Percentiles rank a stretch among this genome's conserved stretches.
phyloP scores from a whole-genome alignment of 2,329 filamentous ascomycete species.

The Tolypocladium inflatum region DNA sequence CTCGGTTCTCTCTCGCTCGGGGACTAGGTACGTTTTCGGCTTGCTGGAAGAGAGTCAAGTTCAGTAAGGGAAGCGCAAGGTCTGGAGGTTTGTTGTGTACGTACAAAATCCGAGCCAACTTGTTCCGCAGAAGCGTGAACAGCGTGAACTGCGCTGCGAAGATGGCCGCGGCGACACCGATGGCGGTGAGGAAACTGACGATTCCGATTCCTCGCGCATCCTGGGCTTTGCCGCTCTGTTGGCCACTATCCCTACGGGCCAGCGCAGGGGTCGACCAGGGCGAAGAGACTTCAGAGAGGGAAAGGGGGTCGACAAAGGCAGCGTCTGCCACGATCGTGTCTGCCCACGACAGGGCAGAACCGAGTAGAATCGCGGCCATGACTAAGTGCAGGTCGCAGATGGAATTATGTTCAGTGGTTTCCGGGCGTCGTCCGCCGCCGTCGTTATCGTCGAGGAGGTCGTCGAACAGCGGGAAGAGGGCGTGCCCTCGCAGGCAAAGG shows the following conservation, averaged over 20 bases:
- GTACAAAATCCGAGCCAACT: constrained; percentile 74
- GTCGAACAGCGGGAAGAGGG: neutral
- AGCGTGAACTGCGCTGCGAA: constrained; percentile 55
- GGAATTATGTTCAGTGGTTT: neutral
- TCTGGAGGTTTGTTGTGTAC: constrained; percentile 17
- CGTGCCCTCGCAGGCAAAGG: neutral
- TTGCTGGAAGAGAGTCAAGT: constrained; percentile 38
- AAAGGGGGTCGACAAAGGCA: neutral
- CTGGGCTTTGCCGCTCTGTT: constrained; percentile 18
- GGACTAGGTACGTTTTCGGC: constrained; percentile 77
- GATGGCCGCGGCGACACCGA: constrained; percentile 51
- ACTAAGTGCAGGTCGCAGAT: neutral
- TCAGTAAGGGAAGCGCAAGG: neutral
- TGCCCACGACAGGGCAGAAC: neutral
- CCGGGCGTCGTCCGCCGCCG: neutral
- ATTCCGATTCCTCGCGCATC: constrained; percentile 33
- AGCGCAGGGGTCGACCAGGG: neutral
- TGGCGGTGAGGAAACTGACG: constrained; percentile 49
- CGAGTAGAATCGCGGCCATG: neutral
- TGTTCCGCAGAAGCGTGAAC: constrained; percentile 72
- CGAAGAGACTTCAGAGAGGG: neutral
- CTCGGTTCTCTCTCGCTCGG: constrained; percentile 74
- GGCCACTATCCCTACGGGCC: neutral
- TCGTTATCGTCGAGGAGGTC: neutral
- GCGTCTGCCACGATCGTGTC: neutral